phyloP scores from a whole-genome alignment of 2,329 filamentous ascomycete species.

The Cladosporium velox region DNA sequence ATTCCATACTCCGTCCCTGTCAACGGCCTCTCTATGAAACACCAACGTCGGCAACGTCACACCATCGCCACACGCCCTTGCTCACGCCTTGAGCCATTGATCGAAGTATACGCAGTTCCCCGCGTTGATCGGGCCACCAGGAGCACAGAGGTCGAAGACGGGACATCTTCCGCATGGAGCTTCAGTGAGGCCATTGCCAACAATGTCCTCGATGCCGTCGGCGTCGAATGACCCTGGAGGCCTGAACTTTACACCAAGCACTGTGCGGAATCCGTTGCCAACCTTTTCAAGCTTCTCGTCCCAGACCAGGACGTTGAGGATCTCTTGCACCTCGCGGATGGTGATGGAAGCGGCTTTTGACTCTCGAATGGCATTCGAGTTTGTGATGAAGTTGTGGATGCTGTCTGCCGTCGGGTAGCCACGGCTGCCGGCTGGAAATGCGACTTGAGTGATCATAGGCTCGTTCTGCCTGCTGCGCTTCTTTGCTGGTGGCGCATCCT shows the following conservation, averaged over 20 bases:
- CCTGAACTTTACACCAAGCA: conserved; percentile 37
- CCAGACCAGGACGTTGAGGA: conserved; percentile 85
- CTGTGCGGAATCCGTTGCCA: conserved; percentile 53
- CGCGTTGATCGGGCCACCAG: conserved; percentile 86
- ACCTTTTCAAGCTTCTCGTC: conserved; percentile 78
- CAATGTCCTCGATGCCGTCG: conserved; percentile 45
- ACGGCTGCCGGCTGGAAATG: conserved; percentile 42
- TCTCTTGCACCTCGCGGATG: conserved; percentile 77
- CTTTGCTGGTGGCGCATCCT: conserved; percentile 36
- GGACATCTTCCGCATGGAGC: conserved; percentile 89
- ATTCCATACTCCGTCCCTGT: not conserved
- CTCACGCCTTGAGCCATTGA: conserved; percentile 65
- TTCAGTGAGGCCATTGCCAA: conserved; percentile 76
- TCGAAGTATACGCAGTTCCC: conserved; percentile 90
- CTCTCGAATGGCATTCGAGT: conserved; percentile 69
- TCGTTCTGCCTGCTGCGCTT: conserved; percentile 29
- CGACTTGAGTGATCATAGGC: conserved; percentile 32
- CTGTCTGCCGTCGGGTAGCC: conserved; percentile 79
- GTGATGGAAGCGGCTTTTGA: conserved; percentile 52
- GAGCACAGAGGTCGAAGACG: conserved; percentile 88
- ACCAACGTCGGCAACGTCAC: conserved; percentile 6
- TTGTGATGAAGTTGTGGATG: conserved; percentile 73
- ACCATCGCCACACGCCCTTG: conserved; percentile 5
- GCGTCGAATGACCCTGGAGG: conserved; percentile 27
- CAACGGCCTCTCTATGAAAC: conserved; percentile 6